phyloP scores from a whole-genome alignment of 2,329 filamentous ascomycete species.

The Fusarium multiceps region DNA sequence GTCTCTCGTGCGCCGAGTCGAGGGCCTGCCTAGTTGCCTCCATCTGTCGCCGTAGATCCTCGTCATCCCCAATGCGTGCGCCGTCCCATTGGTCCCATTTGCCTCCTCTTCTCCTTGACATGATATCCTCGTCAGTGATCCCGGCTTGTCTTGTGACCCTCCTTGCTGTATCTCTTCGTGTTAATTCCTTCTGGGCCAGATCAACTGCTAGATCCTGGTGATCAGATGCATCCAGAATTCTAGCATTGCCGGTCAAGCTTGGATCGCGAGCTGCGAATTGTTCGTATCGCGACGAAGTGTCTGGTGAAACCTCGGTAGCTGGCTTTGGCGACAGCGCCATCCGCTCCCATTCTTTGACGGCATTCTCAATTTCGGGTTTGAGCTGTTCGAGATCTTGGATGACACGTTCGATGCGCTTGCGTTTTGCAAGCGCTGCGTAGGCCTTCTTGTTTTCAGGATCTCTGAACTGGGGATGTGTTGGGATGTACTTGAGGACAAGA shows the following conservation, averaged over 20 bases:
- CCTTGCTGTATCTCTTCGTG: constrained; percentile 71
- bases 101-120: constrained; percentile 60
- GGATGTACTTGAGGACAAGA: constrained; percentile 81
- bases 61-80: constrained; percentile 50
- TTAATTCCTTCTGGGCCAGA: constrained; percentile 78
- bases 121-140: constrained; percentile 67
- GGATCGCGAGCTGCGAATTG: constrained; percentile 68
- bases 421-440: constrained; percentile 64
- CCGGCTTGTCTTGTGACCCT: constrained; percentile 68
- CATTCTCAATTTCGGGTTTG: constrained; percentile 79
- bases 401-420: constrained; percentile 65
- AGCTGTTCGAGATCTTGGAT: constrained; percentile 79
- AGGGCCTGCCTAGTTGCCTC: constrained; percentile 62
- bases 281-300: constrained; percentile 53
- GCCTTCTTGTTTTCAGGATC: constrained; percentile 72
- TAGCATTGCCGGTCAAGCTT: constrained; percentile 66
- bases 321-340: constrained; percentile 57
- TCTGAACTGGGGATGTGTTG: constrained; percentile 79
- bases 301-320: constrained; percentile 29
- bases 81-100: constrained; percentile 58
- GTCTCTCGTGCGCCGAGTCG: constrained; percentile 51
- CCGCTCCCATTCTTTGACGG: constrained; percentile 75
- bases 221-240: constrained; percentile 75
- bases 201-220: constrained; percentile 81
- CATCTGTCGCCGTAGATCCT: constrained; percentile 63